Evolutionary conservation across 192 early-diverging fungal species (phyloP), one percentile per base, ranked within the genome.

Genomic region (Ramicandelaber brevisporus): DNA sequence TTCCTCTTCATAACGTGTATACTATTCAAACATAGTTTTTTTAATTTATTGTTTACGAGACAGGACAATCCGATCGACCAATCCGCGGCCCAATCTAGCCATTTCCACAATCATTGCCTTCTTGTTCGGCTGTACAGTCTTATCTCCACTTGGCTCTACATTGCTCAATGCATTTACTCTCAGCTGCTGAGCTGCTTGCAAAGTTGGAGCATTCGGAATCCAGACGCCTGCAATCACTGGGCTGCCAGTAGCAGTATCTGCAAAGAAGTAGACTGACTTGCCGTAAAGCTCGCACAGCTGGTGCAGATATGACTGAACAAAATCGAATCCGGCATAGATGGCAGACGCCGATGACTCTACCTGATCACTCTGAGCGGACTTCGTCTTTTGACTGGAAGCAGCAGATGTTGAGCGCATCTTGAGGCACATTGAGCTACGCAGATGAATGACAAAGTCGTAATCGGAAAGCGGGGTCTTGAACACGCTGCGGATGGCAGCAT

Each of bases 291-390:
- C 21, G n/a, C 34, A 40, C 18, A 93, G 48, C 26, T 89, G 81
- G 11, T 56, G 40, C 4, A 88, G 37, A 34, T 67, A 78, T 24
- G 49, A 38, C 6, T 57, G 41, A 1, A 72, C 74, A 6, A 81
- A 73, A 37, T 93, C 78, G 40, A 85, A 74, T 21, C 59, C 55
- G n/a, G n/a, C n/a, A n/a, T n/a, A n/a, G n/a, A n/a, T n/a, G n/a
- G n/a, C n/a, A n/a, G n/a, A n/a, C n/a, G n/a, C n/a, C n/a, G n/a
- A n/a, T n/a, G n/a, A n/a, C n/a, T n/a, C n/a, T 21, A 74, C 55
- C 37, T 77, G 49, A 2, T 61, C 50, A 29, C 68, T 46, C 17
- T 72, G 59, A 35, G 32, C 58, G 30, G 33, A 57, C 30, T 4
- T 46, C 27, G 38, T 77, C 47, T 26, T 67, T 52, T 34, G 58